Conservation (phyloP, 1,284 basidiomycete species). For the Pyrrhoderma lamaoense region DNA sequence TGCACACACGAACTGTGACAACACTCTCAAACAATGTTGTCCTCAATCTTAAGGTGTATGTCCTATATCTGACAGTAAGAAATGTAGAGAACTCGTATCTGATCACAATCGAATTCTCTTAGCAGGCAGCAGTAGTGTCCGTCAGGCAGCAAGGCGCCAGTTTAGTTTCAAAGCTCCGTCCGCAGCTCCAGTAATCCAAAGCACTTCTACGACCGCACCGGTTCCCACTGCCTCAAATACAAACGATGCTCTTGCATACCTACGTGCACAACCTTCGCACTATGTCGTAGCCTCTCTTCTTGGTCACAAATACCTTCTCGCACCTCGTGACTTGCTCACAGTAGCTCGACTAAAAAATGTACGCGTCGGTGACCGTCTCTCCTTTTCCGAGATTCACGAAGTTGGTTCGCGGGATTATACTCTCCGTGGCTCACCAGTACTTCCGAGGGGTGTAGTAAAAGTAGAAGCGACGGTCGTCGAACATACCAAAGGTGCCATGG, state of each 20-base stretch:
- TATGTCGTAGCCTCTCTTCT: constrained; percentile 90
- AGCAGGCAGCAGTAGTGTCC: neutral
- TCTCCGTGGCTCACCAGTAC: constrained; percentile 42
- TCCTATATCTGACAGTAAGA: no score
- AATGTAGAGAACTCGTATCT: no score
- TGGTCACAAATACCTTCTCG: constrained; percentile 81
- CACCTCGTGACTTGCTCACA: constrained; percentile 87
- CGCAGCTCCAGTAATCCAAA: no score
- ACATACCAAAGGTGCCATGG: constrained; percentile 92
- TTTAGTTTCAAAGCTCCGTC: neutral
- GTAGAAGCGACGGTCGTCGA: constrained; percentile 90
- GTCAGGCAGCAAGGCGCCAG: neutral
- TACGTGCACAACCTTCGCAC: constrained; percentile 75
- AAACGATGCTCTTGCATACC: constrained; percentile 53
- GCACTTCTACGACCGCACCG: no score
- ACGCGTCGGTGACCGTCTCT: constrained; percentile 77
- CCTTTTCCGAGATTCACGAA: constrained; percentile 85
- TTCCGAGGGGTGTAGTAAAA: constrained; percentile 54
- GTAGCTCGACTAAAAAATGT: constrained; percentile 81
- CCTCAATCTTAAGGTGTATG: neutral
- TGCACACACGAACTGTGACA: no score
- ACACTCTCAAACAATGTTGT: neutral
- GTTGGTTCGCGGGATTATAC: constrained; percentile 93
- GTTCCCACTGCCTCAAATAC: constrained; percentile 19
- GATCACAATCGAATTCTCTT: no score